A percentile compares a stretch with the other conserved stretches of the same genome.
Conservation (phyloP, 345 rosid species). For the Eucalyptus leucophloia region DNA sequence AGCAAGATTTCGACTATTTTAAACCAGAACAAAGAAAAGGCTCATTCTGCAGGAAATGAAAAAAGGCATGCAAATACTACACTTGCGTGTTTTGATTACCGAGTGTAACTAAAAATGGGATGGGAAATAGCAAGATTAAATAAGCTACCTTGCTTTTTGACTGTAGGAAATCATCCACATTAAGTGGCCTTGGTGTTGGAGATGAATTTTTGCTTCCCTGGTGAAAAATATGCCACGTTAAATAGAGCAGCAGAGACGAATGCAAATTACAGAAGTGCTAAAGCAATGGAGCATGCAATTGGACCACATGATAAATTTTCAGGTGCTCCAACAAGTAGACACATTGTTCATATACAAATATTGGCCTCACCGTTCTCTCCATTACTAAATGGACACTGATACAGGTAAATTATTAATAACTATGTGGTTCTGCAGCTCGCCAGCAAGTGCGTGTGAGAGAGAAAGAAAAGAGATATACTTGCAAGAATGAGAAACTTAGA, state of each 20-base stretch:
- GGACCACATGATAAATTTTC: background rate
- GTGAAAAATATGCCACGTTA: background rate
- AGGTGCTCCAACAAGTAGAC: background rate
- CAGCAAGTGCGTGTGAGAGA: background rate
- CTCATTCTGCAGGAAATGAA: background rate
- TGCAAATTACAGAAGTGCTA: background rate
- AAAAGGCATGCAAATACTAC: background rate
- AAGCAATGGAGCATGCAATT: background rate
- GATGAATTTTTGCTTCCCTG: background rate
- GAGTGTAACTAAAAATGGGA: background rate
- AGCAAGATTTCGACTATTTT: background rate
- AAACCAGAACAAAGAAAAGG: background rate
- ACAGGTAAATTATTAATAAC: background rate
- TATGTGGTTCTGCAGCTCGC: background rate
- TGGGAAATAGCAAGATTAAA: background rate
- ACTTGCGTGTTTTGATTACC: background rate
- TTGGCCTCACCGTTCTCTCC: background rate
- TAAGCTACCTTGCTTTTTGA: conserved; percentile 77
- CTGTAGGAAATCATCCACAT: conserved; percentile 65
- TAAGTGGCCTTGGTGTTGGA: conserved; percentile 47
- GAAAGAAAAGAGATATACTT: background rate
- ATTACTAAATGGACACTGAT: background rate
- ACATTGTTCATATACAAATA: background rate
- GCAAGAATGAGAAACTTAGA: background rate
- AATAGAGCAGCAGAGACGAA: background rate